These are phyloP conservation scores for Cryptosporidium viatorum DNA, from an alignment of 169 alveolate genomes.

Conservation along the genomic window DNA sequence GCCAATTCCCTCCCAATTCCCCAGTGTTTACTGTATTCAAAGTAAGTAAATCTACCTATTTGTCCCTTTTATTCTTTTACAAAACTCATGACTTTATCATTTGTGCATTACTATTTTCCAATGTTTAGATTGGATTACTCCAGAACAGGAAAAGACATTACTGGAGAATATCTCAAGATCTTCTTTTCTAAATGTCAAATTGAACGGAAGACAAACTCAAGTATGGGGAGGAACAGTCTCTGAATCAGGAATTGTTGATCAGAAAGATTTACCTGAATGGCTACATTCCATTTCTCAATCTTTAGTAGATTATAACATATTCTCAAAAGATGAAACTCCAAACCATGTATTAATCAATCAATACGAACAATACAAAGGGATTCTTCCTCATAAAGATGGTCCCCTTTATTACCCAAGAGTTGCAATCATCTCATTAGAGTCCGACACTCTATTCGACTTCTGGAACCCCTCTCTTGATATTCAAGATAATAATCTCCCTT, in stretches of 20 bases:
- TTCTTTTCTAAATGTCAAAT: constrained; percentile 10
- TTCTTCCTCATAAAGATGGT: constrained; percentile 82
- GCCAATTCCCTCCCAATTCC: constrained; percentile 12
- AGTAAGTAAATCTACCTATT: neutral
- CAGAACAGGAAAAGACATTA: constrained; percentile 25
- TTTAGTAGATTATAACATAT: constrained; percentile 22
- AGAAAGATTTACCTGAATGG: constrained; percentile 66
- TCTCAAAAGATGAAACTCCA: constrained; percentile 18
- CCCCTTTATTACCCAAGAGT: constrained; percentile 80
- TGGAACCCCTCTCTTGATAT: constrained; percentile 46
- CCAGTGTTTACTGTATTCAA: constrained; percentile 16
- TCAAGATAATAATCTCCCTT: constrained; percentile 7
- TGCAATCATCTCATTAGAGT: constrained; percentile 75
- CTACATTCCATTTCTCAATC: constrained; percentile 24
- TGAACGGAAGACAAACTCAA: constrained; percentile 58
- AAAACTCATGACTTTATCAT: neutral
- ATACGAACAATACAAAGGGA: constrained; percentile 79
- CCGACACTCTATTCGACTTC: constrained; percentile 71
- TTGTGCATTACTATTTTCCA: neutral
- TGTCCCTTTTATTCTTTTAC: neutral
- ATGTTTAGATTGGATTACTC: constrained; percentile 57
- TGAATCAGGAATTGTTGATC: constrained; percentile 18
- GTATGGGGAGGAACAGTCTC: constrained; percentile 68
- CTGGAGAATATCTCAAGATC: constrained; percentile 30
- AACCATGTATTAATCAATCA: constrained; percentile 78